Percentiles rank a stretch among this genome's conserved stretches.
Conservation (phyloP, 2,329 filamentous ascomycete genomes). For the Pyricularia pennisetigena region DNA sequence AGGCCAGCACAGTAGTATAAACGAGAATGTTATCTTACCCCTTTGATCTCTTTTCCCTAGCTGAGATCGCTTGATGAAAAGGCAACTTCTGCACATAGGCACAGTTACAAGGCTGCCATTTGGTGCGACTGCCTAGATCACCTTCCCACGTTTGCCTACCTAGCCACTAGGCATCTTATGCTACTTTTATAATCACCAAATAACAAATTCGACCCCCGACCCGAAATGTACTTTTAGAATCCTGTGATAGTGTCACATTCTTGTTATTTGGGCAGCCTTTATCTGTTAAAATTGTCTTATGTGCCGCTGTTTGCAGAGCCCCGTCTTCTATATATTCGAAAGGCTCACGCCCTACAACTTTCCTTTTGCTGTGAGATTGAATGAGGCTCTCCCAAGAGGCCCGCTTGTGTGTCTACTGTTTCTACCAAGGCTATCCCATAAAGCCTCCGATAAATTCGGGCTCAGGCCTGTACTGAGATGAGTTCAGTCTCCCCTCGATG, state of each 20-base stretch:
- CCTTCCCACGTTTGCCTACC: too few species aligned
- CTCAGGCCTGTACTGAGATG: not conserved
- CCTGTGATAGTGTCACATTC: not conserved
- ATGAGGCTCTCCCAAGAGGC: not conserved
- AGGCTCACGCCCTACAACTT: not conserved
- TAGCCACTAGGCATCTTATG: too few species aligned
- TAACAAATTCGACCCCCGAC: too few species aligned
- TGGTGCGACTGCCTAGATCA: not conserved
- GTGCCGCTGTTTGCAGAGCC: not conserved
- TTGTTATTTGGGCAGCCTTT: not conserved
- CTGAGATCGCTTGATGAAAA: not conserved
- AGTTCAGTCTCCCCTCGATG: not conserved
- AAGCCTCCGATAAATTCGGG: too few species aligned
- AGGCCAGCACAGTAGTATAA: not conserved
- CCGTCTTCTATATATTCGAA: not conserved
- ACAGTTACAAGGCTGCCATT: not conserved
- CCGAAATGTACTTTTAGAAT: not conserved
- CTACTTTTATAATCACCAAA: too few species aligned
- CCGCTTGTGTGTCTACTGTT: not conserved
- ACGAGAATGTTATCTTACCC: not conserved
- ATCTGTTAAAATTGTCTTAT: not conserved
- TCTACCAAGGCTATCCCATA: not conserved
- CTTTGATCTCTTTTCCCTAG: not conserved
- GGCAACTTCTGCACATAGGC: not conserved
- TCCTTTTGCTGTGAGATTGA: not conserved